Base-by-base conservation (phyloP, 305 asterid genomes). In the Fraxinus sp. region DNA sequence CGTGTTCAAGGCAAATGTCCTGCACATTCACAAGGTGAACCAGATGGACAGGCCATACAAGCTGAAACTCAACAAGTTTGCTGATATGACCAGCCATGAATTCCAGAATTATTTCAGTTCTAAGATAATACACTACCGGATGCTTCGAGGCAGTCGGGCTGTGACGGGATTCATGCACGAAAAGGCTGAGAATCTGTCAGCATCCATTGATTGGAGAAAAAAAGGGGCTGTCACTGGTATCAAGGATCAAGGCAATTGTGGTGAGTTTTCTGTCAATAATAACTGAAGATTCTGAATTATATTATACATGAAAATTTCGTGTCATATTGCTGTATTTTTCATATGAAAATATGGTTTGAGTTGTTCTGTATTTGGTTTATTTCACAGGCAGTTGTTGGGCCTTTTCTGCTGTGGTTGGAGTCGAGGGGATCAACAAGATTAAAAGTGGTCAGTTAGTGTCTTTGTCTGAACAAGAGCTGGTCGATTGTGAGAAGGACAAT, bases 351-450 rank as follows among this genome's bases (percentile, higher is more conserved):
- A 28, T 28, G 39, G 39, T 11, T 11, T 28, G 20, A 64, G 14
- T 64, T 24, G n/a, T 10, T 26, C 74, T 68, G 10, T 5, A 37
- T 82, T 46, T 83, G 79, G 70, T n/a, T 39, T 28, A 62, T 30
- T 79, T 46, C 30, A n/a, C 86, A 93, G 99, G 99, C 32, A 94
- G 98, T 80, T 94, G 97, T 70, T 95, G 99, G 99, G 98, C 99
- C 0, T 95, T 95, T 84, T 95, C 97, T 7, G 86, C 97, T 24
- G 92, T 94, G 39, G 98, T 91, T 79, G 98, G 97, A 79, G 93
- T 93, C n/a, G 99, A 94, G 80, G 98, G 99, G 81, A 94, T 94
- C 80, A 93, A 94, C 83, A 90, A 91, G 84, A 87, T 93, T 37
- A 95, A 85, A 81, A 93, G 96, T 0, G 94, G 97, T 0, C 59